Conservation (phyloP, 495 filamentous ascomycete genomes). For the Bathelium albidoporum region DNA sequence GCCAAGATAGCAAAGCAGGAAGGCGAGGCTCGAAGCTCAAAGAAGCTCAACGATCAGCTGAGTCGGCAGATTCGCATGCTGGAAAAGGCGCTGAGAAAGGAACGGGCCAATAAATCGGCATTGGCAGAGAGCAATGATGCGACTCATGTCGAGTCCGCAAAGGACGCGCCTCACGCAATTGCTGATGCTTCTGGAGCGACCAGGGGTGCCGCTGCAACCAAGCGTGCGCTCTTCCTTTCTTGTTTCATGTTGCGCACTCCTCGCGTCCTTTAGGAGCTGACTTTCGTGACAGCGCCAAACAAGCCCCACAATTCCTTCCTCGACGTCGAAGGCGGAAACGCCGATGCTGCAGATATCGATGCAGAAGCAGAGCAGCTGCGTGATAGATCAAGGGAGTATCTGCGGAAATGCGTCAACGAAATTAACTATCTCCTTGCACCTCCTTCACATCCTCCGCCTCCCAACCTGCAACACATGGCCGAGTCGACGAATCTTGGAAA, state of each 20-base stretch:
- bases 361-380: slow-evolving; percentile 29
- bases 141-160: slow-evolving; percentile 15
- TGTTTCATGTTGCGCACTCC: not conserved
- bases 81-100: slow-evolving; percentile 77
- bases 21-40: slow-evolving; percentile 73
- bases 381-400: slow-evolving; percentile 33
- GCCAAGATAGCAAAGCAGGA: slow-evolving; percentile 92
- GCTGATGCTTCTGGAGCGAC: not conserved
- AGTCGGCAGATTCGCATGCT: slow-evolving; percentile 84
- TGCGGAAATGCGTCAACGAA: slow-evolving; percentile 36
- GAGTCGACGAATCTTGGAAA: slow-evolving; percentile 20
- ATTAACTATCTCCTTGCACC: slow-evolving; percentile 39
- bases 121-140: slow-evolving; percentile 26
- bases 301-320: slow-evolving; percentile 36
- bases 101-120: slow-evolving; percentile 36
- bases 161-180: slow-evolving; percentile 16
- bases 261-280: slow-evolving; percentile 5
- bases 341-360: slow-evolving; percentile 18
- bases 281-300: slow-evolving; percentile 14
- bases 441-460: slow-evolving; percentile 33
- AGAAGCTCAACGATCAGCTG: slow-evolving; percentile 74
- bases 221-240: slow-evolving; percentile 17
- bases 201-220: slow-evolving; percentile 14
- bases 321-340: slow-evolving; percentile 22
- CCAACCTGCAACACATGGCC: slow-evolving; percentile 23